Percentiles rank a stretch among this genome's conserved stretches.
Evolutionary conservation across 768 basidiomycete genomes (phyloP).

Genomic region (Leucocoprinus leucothites): DNA sequence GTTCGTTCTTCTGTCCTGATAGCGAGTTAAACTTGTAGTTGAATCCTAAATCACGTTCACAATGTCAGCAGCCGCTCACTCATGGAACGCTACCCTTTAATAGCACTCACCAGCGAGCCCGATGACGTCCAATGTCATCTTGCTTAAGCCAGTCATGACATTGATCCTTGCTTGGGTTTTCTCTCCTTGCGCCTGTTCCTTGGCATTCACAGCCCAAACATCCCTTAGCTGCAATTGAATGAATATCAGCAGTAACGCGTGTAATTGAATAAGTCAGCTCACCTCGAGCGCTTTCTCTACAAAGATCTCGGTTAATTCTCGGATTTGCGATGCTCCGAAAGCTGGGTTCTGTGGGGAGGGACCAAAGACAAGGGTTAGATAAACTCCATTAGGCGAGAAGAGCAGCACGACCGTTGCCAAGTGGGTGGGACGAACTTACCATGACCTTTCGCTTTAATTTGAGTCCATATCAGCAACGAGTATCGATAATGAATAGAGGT

Average conservation of each 20-base stretch:
- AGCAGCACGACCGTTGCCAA: not conserved
- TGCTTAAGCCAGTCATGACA: slow-evolving; percentile 59
- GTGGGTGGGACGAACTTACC: slow-evolving; percentile 22
- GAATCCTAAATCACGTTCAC: slow-evolving; percentile 22
- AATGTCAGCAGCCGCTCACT: not conserved
- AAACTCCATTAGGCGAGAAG: not conserved
- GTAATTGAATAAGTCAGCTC: not conserved
- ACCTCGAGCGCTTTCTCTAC: slow-evolving; percentile 53
- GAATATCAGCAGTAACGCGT: not conserved
- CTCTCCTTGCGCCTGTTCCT: slow-evolving; percentile 15
- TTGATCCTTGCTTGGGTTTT: slow-evolving; percentile 41
- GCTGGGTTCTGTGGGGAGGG: slow-evolving; percentile 51
- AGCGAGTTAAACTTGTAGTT: slow-evolving; percentile 32
- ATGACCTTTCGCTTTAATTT: slow-evolving; percentile 37
- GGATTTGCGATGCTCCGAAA: slow-evolving; percentile 58
- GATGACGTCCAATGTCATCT: slow-evolving; percentile 72
- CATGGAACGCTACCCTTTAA: too few species aligned
- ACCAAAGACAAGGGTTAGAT: not conserved
- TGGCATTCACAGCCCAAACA: slow-evolving; percentile 29
- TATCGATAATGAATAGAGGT: not conserved
- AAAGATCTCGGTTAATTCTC: slow-evolving; percentile 56
- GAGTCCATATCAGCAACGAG: not conserved
- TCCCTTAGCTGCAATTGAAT: slow-evolving; percentile 42
- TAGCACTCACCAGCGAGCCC: slow-evolving; percentile 53
- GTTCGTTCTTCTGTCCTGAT: slow-evolving; percentile 39